phyloP scores from a whole-genome alignment of 2,329 filamentous ascomycete genomes.

The Fonsecaea pugnacius region DNA sequence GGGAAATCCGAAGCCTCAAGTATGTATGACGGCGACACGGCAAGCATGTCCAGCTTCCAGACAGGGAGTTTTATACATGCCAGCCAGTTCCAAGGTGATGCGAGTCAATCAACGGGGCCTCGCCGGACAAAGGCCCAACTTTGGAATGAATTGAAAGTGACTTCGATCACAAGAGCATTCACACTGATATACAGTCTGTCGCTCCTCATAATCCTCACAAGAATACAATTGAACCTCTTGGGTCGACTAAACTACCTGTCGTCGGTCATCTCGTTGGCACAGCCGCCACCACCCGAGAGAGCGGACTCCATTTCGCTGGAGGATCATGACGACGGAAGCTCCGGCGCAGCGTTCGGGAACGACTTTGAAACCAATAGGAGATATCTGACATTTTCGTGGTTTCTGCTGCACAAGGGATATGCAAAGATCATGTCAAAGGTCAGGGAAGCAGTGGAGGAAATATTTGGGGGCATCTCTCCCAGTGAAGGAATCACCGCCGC shows the following conservation, averaged over 20 bases:
- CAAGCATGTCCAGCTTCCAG: slow-evolving; percentile 74
- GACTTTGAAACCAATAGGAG: slow-evolving; percentile 96
- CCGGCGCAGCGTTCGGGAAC: slow-evolving; percentile 76
- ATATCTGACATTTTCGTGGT: slow-evolving; percentile 98
- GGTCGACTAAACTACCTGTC: slow-evolving; percentile 94
- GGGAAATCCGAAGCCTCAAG: slow-evolving; percentile 65
- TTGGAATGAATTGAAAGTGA: slow-evolving; percentile 95
- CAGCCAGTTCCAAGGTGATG: slow-evolving; percentile 68
- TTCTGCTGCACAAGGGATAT: slow-evolving; percentile 91
- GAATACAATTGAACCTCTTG: slow-evolving; percentile 95
- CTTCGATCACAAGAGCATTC: slow-evolving; percentile 87
- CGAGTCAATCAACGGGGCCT: slow-evolving; percentile 46
- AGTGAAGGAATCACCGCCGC: slow-evolving; percentile 85
- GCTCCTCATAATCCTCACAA: slow-evolving; percentile 86
- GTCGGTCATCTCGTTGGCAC: slow-evolving; percentile 88
- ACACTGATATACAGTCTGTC: slow-evolving; percentile 90
- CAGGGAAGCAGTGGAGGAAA: slow-evolving; percentile 80
- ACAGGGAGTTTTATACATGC: slow-evolving; percentile 84
- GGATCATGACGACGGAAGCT: slow-evolving; percentile 89
- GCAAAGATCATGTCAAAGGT: slow-evolving; percentile 79
- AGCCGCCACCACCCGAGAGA: slow-evolving; percentile 63
- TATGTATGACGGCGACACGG: slow-evolving; percentile 79
- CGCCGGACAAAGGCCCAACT: slow-evolving; percentile 86
- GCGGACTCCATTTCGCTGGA: slow-evolving; percentile 72
- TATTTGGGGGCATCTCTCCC: slow-evolving; percentile 86